Evolutionary conservation across 768 basidiomycete species (phyloP).

Genomic region (Boletus tylopilopsis): DNA sequence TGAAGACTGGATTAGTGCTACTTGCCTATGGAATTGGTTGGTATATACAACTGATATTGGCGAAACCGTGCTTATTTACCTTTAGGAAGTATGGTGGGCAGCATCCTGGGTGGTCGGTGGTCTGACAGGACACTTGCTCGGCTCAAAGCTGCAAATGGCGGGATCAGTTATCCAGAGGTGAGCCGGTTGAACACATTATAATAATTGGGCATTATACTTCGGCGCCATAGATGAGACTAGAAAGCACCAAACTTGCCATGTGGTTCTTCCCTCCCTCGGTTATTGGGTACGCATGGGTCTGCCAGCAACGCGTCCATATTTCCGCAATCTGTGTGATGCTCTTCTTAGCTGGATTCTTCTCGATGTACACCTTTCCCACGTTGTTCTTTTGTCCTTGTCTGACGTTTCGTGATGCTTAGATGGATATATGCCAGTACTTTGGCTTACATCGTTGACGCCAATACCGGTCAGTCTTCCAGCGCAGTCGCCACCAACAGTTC

Average conservation of each 20-base stretch:
- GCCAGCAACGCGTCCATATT: conserved; percentile 58
- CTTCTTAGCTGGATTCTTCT: conserved; percentile 70
- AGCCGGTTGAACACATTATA: conserved; percentile 5
- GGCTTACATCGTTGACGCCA: conserved; percentile 87
- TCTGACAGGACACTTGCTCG: conserved; percentile 47
- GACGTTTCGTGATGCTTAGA: conserved; percentile 25
- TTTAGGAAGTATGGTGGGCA: conserved; percentile 48
- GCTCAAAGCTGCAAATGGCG: conserved; percentile 48
- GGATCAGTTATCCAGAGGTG: conserved; percentile 62
- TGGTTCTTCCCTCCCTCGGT: conserved; percentile 51
- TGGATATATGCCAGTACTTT: conserved; percentile 69
- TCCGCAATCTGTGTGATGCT: conserved; percentile 70
- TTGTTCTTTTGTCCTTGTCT: background rate
- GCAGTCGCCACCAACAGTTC: conserved; percentile 75
- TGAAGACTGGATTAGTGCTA: conserved; percentile 74
- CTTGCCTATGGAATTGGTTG: conserved; percentile 69
- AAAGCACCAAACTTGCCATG: conserved; percentile 59
- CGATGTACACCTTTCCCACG: conserved; percentile 48
- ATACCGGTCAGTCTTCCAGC: conserved; percentile 73
- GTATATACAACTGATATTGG: conserved; percentile 5
- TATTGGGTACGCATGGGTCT: conserved; percentile 76
- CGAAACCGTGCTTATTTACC: background rate
- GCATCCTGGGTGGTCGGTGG: conserved; percentile 58
- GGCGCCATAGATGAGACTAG: conserved; percentile 60
- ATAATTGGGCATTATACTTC: background rate